These are phyloP conservation scores for Trametes pubescens DNA, from an alignment of 1,284 basidiomycete genomes.

Conservation along the genomic window DNA sequence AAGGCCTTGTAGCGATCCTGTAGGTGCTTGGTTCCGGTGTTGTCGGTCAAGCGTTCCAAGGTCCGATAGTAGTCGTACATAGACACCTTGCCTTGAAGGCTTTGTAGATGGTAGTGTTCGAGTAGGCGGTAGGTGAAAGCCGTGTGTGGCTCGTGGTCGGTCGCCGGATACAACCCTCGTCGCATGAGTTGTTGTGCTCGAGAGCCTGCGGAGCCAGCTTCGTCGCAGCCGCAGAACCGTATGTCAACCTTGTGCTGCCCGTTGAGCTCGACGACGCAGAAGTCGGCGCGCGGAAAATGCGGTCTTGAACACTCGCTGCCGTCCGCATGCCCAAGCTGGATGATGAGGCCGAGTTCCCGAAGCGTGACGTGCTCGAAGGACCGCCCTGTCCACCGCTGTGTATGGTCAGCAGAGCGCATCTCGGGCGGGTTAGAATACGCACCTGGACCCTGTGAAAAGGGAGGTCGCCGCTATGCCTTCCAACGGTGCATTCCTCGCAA, in stretches of 20 bases:
- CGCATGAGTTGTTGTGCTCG: conserved; percentile 9
- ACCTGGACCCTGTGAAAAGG: no score
- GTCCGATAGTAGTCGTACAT: conserved; percentile 29
- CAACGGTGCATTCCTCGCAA: no score
- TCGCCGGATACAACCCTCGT: neutral
- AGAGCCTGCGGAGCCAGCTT: neutral
- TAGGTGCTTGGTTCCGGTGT: conserved; percentile 5
- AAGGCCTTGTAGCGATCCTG: conserved; percentile 30
- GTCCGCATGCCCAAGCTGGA: no score
- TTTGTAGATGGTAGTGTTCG: conserved; percentile 26
- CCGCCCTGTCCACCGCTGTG: no score
- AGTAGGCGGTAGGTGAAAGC: conserved; percentile 25
- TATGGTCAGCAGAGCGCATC: no score
- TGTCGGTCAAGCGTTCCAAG: conserved; percentile 26
- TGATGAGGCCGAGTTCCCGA: no score
- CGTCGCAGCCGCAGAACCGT: neutral
- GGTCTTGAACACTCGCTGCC: no score
- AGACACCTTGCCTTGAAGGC: conserved; percentile 18
- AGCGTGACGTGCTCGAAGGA: no score
- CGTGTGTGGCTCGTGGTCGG: conserved; percentile 22
- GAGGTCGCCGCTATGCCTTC: no score
- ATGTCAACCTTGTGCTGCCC: neutral
- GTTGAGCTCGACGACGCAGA: no score
- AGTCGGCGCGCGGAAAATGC: no score
- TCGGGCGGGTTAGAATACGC: no score